Evolutionary conservation across 179 eudicot genomes (phyloP).

Genomic region (Heliamphora pulchella): DNA sequence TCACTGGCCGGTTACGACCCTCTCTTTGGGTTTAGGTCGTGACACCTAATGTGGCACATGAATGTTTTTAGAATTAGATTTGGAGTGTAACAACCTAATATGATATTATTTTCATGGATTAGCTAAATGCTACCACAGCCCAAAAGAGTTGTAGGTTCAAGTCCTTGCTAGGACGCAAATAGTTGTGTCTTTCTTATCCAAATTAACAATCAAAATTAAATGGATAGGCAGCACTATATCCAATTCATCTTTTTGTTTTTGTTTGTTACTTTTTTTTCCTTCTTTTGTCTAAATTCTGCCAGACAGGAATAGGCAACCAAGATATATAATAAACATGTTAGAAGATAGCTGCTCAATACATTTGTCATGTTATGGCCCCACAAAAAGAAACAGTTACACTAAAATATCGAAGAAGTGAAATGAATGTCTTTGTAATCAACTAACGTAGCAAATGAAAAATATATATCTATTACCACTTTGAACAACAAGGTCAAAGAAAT

Average conservation of each 20-base stretch:
- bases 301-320: background rate
- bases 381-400: background rate
- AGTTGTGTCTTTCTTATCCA: background rate
- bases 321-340: background rate
- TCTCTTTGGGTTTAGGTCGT: no score
- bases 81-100: background rate
- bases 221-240: no score
- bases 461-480: background rate
- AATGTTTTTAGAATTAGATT: background rate
- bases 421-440: background rate
- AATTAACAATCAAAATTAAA: background rate
- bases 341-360: background rate
- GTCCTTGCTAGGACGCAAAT: background rate
- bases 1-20: no score
- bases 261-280: no score
- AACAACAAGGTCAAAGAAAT: background rate
- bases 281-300: background rate
- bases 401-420: slow-evolving; percentile 11
- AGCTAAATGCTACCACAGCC: background rate
- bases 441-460: background rate
- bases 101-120: background rate
- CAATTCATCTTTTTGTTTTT: no score
- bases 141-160: background rate
- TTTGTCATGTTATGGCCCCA: background rate
- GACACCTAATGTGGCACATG: background rate